Conservation (phyloP, 2,329 filamentous ascomycete species). For the Pestalotiopsis sp. region DNA sequence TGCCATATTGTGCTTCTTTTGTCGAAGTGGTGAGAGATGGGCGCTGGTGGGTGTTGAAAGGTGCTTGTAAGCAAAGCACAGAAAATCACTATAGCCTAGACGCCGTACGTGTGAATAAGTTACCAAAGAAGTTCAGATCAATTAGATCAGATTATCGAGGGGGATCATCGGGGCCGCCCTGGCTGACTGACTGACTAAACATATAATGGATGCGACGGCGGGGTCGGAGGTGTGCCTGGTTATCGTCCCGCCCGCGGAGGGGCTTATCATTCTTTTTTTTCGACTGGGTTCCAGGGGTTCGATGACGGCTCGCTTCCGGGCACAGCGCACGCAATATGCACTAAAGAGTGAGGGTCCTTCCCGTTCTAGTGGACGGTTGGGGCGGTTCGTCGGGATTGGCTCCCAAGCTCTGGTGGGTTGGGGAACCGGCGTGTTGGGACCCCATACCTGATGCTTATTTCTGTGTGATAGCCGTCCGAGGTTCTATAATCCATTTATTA, state of each 20-base stretch:
- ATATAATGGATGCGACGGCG: background rate
- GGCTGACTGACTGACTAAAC: no score
- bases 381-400: background rate
- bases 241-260: background rate
- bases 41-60: background rate
- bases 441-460: background rate
- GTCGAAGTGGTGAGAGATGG: no score
- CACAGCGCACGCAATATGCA: background rate
- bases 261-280: constrained; percentile 3
- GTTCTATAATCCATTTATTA: background rate
- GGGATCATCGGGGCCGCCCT: background rate
- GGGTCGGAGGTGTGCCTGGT: constrained; percentile 4
- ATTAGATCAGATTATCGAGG: background rate
- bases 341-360: background rate
- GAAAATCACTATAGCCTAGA: no score
- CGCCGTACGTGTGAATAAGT: no score
- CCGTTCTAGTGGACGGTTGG: no score
- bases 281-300: constrained; percentile 3
- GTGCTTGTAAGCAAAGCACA: background rate
- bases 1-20: constrained; percentile 2
- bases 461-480: background rate
- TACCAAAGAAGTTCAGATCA: background rate
- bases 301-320: background rate
- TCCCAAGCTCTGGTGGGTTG: background rate
- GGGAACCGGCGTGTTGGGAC: background rate